Evolutionary conservation across 305 asterid genomes (phyloP).

Genomic region (Solanum chacoense): DNA sequence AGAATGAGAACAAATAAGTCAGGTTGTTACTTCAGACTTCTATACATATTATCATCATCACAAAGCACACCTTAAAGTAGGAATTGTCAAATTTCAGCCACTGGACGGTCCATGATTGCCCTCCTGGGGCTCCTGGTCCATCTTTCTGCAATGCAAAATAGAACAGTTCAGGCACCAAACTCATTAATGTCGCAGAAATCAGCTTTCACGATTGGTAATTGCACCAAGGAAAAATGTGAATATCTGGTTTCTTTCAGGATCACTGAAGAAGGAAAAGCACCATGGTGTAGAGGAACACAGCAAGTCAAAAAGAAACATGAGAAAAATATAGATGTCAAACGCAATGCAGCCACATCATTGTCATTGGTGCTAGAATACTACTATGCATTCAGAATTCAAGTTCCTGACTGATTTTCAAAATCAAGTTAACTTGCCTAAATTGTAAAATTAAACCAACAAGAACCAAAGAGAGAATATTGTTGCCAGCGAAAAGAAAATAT

Average conservation of each 20-base stretch:
- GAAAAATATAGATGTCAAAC: background rate
- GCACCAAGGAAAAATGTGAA: background rate
- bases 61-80: constrained; percentile 76
- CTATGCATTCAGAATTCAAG: background rate
- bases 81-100: constrained; percentile 95
- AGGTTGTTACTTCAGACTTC: background rate
- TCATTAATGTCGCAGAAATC: background rate
- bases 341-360: background rate
- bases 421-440: background rate
- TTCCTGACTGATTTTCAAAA: background rate
- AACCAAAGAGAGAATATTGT: background rate
- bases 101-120: constrained; percentile 92
- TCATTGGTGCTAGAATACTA: background rate
- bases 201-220: background rate
- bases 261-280: background rate
- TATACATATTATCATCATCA: background rate
- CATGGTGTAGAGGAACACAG: background rate
- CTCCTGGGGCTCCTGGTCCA: constrained; percentile 99
- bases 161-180: background rate
- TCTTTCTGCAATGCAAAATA: constrained; percentile 58
- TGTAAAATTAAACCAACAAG: background rate
- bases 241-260: background rate
- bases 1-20: background rate
- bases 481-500: background rate
- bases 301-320: background rate